A percentile compares a stretch with the other conserved stretches of the same genome.
These are phyloP conservation scores for Saccharomycopsis selenospora DNA, from an alignment of 805 yeast species.

Conservation along the genomic window DNA sequence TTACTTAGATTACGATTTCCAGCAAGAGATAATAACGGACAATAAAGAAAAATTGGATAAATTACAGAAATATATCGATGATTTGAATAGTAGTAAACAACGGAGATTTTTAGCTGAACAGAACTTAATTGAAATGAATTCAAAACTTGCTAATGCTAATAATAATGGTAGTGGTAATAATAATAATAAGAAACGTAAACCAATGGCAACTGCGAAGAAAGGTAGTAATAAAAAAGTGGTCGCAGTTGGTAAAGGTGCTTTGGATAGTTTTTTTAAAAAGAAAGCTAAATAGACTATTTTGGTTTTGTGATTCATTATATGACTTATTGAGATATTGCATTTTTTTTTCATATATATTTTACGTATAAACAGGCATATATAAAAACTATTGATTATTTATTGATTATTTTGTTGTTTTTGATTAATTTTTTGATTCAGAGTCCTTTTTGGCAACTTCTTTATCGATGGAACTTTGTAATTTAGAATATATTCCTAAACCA, in stretches of 20 bases:
- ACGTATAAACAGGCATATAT: background rate
- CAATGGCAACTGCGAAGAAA: slow-evolving; percentile 25
- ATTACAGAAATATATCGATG: background rate
- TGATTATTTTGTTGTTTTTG: background rate
- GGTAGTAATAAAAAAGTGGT: slow-evolving; percentile 30
- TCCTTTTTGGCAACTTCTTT: slow-evolving; percentile 1
- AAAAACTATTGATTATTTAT: background rate
- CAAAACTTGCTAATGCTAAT: slow-evolving; percentile 25
- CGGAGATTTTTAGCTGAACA: slow-evolving; percentile 16
- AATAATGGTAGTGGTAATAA: slow-evolving; percentile 25
- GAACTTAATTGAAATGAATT: slow-evolving; percentile 22
- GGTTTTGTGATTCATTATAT: slow-evolving; percentile 5
- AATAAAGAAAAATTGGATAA: slow-evolving; percentile 16
- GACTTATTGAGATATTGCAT: background rate
- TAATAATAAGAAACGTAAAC: slow-evolving; percentile 28
- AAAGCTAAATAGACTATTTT: slow-evolving; percentile 10
- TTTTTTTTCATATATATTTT: slow-evolving; percentile 11
- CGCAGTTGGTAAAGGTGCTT: slow-evolving; percentile 59
- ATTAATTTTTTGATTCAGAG: too few relatives aligned
- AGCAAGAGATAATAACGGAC: background rate
- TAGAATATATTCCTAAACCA: slow-evolving; percentile 65
- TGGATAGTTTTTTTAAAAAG: slow-evolving; percentile 59
- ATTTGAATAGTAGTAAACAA: background rate
- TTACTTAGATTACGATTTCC: slow-evolving; percentile 4
- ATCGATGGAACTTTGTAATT: slow-evolving; percentile 30